Base-by-base conservation (phyloP, 768 basidiomycete species). In the Gymnopilus junonius region DNA sequence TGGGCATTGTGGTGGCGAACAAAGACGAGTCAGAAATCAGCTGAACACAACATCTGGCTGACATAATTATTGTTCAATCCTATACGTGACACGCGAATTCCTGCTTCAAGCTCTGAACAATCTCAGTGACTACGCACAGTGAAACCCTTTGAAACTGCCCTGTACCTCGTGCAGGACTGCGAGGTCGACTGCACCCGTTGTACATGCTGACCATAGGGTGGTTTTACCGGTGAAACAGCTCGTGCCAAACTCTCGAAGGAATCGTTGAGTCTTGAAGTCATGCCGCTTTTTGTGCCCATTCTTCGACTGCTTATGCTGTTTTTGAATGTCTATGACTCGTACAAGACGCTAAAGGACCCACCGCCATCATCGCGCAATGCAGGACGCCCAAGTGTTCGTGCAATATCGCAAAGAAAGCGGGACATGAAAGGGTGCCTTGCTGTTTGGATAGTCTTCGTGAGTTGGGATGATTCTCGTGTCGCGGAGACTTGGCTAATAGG, bases 381-480 rank as follows among this genome's bases (percentile, higher is more conserved):
- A 62, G 87, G 88, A 12, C 81, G 80, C 25, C 89, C 89, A 8
- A 91, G 88, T 66, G 74, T 83, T 20, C 84, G 89, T 35, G 91
- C 91, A 11, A 72, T 89, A 65, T 83, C 88, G 25, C 89, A 90
- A 73, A 82, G 93, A 69, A 95, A 95, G 74, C 84, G 93, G 63
- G 86, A 89, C 70, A 90, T 95, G 84, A 95, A 95, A 74, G 92
- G 93, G 20, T 88, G 87, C 71, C 78, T 95, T 51, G 86, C 91
- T 37, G 85, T 94, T 14, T 95, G 94, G 94, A 81, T 92, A 43
- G 87, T 95, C 65, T 95, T 92, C 91, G 93, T 92, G 77, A 76
- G 80, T 75, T 56, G 11, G 23, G 39, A 45, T 25, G 17, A 8
- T 34, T 31, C 43, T 48, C 53, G 14, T 20, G 62, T 23, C 25